phyloP scores from a whole-genome alignment of 306 rosid species.

The Begonia peltatifolia region DNA sequence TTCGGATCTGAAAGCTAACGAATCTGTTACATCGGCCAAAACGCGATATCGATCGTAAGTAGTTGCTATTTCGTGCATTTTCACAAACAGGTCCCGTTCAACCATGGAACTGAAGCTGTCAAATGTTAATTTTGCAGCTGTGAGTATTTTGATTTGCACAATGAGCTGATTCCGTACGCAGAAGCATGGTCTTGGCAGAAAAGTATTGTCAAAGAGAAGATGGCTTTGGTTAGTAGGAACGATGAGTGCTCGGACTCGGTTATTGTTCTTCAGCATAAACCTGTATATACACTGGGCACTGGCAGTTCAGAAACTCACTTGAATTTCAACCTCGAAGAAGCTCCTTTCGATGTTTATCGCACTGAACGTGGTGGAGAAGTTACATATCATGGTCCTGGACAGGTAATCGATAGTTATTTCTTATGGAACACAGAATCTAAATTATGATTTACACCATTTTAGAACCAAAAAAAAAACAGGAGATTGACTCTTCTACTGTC shows the following conservation, averaged over 20 bases:
- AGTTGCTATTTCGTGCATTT: conserved; percentile 3
- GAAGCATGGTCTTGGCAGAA: conserved; percentile 46
- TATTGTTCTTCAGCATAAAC: conserved; percentile 30
- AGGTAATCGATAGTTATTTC: conserved; percentile 9
- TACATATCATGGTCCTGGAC: conserved; percentile 44
- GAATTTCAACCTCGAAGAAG: conserved; percentile 22
- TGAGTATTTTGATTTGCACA: conserved; percentile 52
- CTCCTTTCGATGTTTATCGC: conserved; percentile 25
- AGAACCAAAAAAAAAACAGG: no score
- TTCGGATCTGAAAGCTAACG: conserved; percentile 8
- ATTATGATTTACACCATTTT: no score
- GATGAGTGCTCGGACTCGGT: conserved; percentile 21
- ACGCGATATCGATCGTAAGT: conserved; percentile 20
- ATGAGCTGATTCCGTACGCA: conserved; percentile 37
- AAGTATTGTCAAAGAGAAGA: conserved; percentile 23
- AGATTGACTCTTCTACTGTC: no score
- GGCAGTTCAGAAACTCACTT: conserved; percentile 24
- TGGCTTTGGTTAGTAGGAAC: conserved; percentile 15
- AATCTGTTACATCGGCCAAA: neutral
- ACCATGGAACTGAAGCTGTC: neutral
- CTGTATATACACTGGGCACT: conserved; percentile 35
- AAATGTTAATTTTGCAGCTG: conserved; percentile 28
- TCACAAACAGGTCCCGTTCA: conserved; percentile 5
- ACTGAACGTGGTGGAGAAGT: conserved; percentile 45
- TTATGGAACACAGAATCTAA: no score